Conservation (phyloP, 768 basidiomycete genomes). For the Phaeotremella fagi region DNA sequence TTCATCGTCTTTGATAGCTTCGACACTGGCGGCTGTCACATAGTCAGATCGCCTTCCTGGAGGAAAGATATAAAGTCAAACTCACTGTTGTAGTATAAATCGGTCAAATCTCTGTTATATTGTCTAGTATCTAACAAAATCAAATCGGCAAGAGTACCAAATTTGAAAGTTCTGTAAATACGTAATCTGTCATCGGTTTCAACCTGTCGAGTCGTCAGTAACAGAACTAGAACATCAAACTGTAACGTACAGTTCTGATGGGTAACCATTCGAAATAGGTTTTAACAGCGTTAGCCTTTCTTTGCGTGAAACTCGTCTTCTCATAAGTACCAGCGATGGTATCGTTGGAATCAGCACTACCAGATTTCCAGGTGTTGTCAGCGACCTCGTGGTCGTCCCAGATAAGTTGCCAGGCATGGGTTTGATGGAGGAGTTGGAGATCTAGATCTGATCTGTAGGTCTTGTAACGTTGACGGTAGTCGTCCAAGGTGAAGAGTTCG, state of each 20-base stretch:
- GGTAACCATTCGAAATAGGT: conserved; percentile 54
- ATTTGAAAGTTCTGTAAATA: conserved; percentile 63
- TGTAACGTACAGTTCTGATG: conserved; percentile 43
- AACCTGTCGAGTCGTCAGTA: conserved; percentile 51
- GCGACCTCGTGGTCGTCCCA: conserved; percentile 51
- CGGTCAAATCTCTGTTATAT: conserved; percentile 60
- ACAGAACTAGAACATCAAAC: background rate
- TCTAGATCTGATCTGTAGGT: conserved; percentile 58
- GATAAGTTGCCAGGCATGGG: conserved; percentile 58
- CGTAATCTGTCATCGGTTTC: conserved; percentile 57
- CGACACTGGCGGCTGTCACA: conserved; percentile 47
- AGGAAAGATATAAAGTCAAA: conserved; percentile 4
- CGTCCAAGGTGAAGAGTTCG: conserved; percentile 58
- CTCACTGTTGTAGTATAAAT: conserved; percentile 57
- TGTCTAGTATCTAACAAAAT: conserved; percentile 63
- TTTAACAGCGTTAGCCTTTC: conserved; percentile 55
- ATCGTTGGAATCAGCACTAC: conserved; percentile 58
- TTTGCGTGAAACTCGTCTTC: conserved; percentile 59
- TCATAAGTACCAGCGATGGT: conserved; percentile 55
- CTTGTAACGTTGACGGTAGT: conserved; percentile 43
- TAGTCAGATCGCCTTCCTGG: conserved; percentile 2
- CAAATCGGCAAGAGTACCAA: conserved; percentile 60
- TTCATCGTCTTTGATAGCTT: conserved; percentile 50
- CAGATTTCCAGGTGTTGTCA: conserved; percentile 59
- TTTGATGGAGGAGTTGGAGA: conserved; percentile 54